Base-by-base conservation (phyloP, 2,329 filamentous ascomycete genomes). In the Orbilia oligospora region DNA sequence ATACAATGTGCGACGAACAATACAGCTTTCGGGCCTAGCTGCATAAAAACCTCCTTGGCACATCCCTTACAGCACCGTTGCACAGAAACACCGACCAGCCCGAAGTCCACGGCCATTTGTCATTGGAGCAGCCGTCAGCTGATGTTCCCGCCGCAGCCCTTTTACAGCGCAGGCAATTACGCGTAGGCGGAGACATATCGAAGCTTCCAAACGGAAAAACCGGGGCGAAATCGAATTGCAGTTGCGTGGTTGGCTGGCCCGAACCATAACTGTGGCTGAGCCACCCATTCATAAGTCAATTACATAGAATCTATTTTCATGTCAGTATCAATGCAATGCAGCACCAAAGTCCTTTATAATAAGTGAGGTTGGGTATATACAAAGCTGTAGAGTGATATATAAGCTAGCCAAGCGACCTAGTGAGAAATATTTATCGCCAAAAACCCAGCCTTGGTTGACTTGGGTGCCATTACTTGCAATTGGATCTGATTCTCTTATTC, bases 101-200 rank as follows among this genome's bases (percentile, higher is more conserved):
- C 16, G 20, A 46, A 9, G 44, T 20, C 18, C 44, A 38, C 3
- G 27, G 2, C 33, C 56, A 61, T 61, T 61, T 61, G 56, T 61
- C 33, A 61, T 61, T 44, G 56, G 56, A 27, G 56, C 33, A 44
- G 56, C 56, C 56, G 56, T 61, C 56, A 61, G 56, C 56, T 61
- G 56, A 61, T 61, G 56, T 61, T 44, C 56, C 33, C 14, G 56
- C 36, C 36, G 33, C 56, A 41, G 55, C 55, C 55, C 46, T n/a
- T 61, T 61, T 18, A 41, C 22, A 61, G 56, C 56, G 56, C 56
- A 61, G 56, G 56, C 56, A 27, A 61, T 61, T 61, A 61, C 56
- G 56, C 56, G 56, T 61, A 61, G 36, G 56, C 56, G 44, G 56
- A 61, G 56, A 61, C 56, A 61, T 27, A 58, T 61, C 56, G 33